Base-by-base conservation (phyloP, 352 stramenopile species). In the Globisporangium sylvaticum region DNA sequence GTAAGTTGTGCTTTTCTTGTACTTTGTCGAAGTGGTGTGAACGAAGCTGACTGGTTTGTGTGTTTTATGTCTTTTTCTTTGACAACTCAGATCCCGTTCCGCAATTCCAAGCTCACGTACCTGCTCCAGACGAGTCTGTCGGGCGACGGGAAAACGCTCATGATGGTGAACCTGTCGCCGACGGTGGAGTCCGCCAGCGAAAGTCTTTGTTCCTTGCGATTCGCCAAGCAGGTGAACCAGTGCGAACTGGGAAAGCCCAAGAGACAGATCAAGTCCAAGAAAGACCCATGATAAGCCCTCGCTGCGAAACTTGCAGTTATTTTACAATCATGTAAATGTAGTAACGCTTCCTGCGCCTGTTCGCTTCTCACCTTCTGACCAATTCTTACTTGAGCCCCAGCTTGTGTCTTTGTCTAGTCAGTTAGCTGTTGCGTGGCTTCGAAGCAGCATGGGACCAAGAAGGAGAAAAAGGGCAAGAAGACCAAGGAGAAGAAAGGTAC, bases 81-180 rank as follows among this genome's bases (percentile, higher is more conserved):
- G 15, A 46, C 32, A 31, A 29, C 53, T 10, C 71, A 94, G 84
- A 88, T 98, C 29, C 97, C 97, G 42, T 99, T 98, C 85, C 84
- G 98, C 37, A 99, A 99, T 76, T 98, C 91, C 1, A 99, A 99
- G 78, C 81, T 99, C 15, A 99, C 97, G 6, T 98, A 99, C 72
- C 79, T 99, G 24, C 94, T 99, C 0, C 97, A 99, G 77, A 96
- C 95, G 65, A 98, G 95, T 70, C 82, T 99, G 1, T 98, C 94
- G 37, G 97, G 97, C 22, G 96, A 99, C 79, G 97, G 97, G 46
- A 99, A 99, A 79, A 98, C 96, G 39, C 77, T 99, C 24, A 99
- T 99, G 97, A 98, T 99, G 84, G 97, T 92, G 15, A 99, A 99
- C 75, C 77, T 99, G 25, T 98, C 94, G 52, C 97, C 98, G 6